Conservation (phyloP, 352 stramenopile genomes). For the Halophytophthora polymorphica region DNA sequence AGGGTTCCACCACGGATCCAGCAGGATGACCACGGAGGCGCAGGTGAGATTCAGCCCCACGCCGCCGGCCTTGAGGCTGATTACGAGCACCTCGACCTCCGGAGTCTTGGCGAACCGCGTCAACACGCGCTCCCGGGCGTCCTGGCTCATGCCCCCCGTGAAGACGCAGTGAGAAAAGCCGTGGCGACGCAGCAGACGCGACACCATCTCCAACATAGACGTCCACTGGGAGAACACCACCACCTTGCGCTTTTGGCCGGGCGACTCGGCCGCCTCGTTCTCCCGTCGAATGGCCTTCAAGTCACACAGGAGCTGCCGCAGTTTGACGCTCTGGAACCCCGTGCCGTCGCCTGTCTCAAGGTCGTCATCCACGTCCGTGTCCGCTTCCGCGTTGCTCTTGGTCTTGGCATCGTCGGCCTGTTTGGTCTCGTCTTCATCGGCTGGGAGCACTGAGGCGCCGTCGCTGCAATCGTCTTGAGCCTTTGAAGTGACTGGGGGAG, state of each 20-base stretch:
- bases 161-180: constrained; percentile 63
- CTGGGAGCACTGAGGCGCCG: neutral
- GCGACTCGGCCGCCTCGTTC: constrained; percentile 26
- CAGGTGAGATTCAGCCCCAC: constrained; percentile 90
- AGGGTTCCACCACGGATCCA: constrained; percentile 94
- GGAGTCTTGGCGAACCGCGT: constrained; percentile 56
- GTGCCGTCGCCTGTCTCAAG: constrained; percentile 13
- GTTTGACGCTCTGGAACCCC: constrained; percentile 66
- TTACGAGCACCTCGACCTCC: constrained; percentile 71
- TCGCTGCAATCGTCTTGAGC: constrained; percentile 5
- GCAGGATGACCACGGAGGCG: constrained; percentile 85
- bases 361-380: neutral
- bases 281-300: constrained; percentile 55
- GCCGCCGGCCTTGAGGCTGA: constrained; percentile 87
- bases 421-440: neutral
- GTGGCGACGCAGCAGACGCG: constrained; percentile 42
- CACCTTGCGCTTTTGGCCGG: constrained; percentile 61
- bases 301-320: constrained; percentile 64
- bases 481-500: constrained; percentile 16
- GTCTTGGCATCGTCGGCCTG: neutral
- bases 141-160: constrained; percentile 68
- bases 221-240: constrained; percentile 92
- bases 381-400: neutral
- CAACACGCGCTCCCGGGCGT: constrained; percentile 69
- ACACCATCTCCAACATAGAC: constrained; percentile 85